Evolutionary conservation across 225 moss, liverwort and hornwort species (phyloP), one percentile per base, ranked within the genome.

Genomic region (Thuidium tamariscinum): DNA sequence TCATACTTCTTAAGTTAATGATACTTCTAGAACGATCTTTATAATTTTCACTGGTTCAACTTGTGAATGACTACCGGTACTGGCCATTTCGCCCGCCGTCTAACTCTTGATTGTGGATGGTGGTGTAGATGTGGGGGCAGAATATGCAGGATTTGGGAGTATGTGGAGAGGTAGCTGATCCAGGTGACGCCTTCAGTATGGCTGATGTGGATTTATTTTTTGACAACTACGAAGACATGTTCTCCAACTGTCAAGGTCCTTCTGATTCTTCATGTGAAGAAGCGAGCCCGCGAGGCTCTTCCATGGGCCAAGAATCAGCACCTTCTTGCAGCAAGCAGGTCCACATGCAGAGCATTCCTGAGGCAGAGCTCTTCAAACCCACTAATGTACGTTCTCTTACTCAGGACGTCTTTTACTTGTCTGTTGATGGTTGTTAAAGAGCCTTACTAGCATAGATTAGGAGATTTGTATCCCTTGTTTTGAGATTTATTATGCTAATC

Each of bases 81-180:
- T 82, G 49, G 60, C 59, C 60, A 81, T 55, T 77, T 87, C 32
- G 26, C 73, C 34, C 80, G 17, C 30, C 25, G 36, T 78, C 41
- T 77, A 51, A 85, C 79, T 26, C 32, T 83, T 83, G 22, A n/a
- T 80, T 83, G 73, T 86, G 79, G 68, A 69, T 86, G 63, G 54
- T 85, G 83, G 20, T 90, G 64, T 74, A 93, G 92, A 90, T 92
- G 66, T 93, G 93, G 93, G 91, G 91, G 51, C 91, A 91, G 83
- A 93, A 93, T 81, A 93, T 92, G 93, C 93, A 93, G 90, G 93
- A 93, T 85, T 80, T 93, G 85, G 93, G 93, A 62, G 92, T 93
- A 41, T 93, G 93, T 86, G 92, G 90, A 89, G 93, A 92, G 80
- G 93, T 84, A 77, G 84, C 82, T 77, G 93, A 93, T 87, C 89